Evolutionary conservation across 805 yeast species (phyloP), one percentile per base, ranked within the genome.

Genomic region (Kurtzmaniella fragi): DNA sequence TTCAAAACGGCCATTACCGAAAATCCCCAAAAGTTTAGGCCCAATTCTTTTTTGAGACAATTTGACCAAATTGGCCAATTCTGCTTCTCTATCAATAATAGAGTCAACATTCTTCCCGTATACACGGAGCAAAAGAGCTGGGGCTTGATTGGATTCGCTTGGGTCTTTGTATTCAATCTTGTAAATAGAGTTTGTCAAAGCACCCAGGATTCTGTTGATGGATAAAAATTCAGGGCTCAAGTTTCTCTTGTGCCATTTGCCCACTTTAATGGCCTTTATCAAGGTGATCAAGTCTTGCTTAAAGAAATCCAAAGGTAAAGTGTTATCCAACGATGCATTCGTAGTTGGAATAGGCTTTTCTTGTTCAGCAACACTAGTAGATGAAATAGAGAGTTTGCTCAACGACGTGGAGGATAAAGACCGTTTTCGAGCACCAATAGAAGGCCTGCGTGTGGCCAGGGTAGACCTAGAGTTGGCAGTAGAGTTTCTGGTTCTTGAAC

Each of bases 1-100:
- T 63, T 93, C 99, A 50, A 93, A 83, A 45, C 99, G 71, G 36
- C 99, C 99, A 57, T 93, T 93, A 32, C 79, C 67, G 59, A 93
- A 93, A 34, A 91, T 87, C 2, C 99, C 99, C 53, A 86, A 69
- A 37, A 93, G 62, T 44, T 80, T 75, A 1, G 99, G 96, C 0
- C 99, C 99, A 45, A 93, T 91, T 40, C 79, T 78, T 47, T 81
- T 80, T 36, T 70, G 67, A 1, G 95, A 82, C 44, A 93, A 71
- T 54, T 93, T 79, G 17, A 79, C 76, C 41, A 93, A 69, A 2
- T 83, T 76, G 38, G 73, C 70, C 47, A 93, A 72, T 59, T 93
- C 99, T 44, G 73, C 70, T 15, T 84, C 84, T 50, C 99, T 70
- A 59, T 93, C 96, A 47, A 93, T 89, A 42, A 93, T 78, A 34